Evolutionary conservation across 768 basidiomycete genomes (phyloP), one percentile per base, ranked within the genome.

Genomic region (Lentinula detonsa): DNA sequence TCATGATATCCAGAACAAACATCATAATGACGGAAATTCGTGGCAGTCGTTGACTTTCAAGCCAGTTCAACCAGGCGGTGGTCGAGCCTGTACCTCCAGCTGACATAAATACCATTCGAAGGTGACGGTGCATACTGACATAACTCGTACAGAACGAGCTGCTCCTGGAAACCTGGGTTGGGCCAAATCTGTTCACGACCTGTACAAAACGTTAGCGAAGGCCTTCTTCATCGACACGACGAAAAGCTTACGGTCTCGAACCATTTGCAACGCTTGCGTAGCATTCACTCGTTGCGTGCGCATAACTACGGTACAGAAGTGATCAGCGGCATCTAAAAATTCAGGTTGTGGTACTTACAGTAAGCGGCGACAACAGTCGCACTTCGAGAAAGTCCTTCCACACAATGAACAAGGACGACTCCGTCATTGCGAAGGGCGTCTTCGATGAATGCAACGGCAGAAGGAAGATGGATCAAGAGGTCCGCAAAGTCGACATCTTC

Each of bases 131-230:
- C 76, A 62, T 90, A 91, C 70, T 79, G 78, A 70, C 89, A 91
- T 35, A 90, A 76, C 67, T 87, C 87, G 59, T 88, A 91, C 51
- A 91, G 74, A 37, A 89, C 84, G 31, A 91, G 80, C 65, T 91
- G 89, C 73, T 90, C 87, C 61, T 87, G 84, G 71, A 91, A 90
- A 48, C 88, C 89, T n/a, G 86, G 81, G 63, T 84, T 88, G 62
- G 84, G 81, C 88, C 88, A 90, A 57, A 90, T 87, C 67, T 90
- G 87, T 71, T 88, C 85, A 53, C 88, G 86, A 52, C 83, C 88
- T 90, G 65, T 55, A 63, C 35, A 28, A 61, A 21, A 10, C 53
- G 49, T 43, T 63, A 31, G 64, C 60, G 37, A 40, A 40, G 18
- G 21, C 45, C 18, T 64, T 53, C 16, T 23, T 23, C 23, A 23